These are phyloP conservation scores for Exophiala xenobiotica DNA, from an alignment of 2,329 filamentous ascomycete genomes.

Conservation along the genomic window DNA sequence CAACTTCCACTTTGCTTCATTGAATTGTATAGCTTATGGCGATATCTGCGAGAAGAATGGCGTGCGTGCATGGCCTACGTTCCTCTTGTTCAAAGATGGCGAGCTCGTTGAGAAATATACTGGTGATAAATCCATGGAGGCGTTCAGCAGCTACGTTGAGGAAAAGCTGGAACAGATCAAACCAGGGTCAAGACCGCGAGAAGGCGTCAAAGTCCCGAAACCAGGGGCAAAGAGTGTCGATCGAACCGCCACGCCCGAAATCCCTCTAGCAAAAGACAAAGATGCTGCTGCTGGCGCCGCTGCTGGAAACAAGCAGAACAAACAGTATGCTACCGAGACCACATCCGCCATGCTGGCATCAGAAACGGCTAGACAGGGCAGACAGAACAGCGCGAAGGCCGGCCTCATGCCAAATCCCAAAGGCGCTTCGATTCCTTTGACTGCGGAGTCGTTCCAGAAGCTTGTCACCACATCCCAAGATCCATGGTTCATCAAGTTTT, in stretches of 20 bases:
- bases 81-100: conserved; percentile 78
- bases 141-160: conserved; percentile 71
- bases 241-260: conserved; percentile 39
- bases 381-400: conserved; percentile 55
- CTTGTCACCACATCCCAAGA: conserved; percentile 83
- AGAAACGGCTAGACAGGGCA: conserved; percentile 41
- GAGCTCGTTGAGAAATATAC: conserved; percentile 61
- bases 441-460: conserved; percentile 80
- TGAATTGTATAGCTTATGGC: conserved; percentile 82
- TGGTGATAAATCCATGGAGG: conserved; percentile 66
- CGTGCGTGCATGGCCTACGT: conserved; percentile 71
- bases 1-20: conserved; percentile 78
- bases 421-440: conserved; percentile 73
- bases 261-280: conserved; percentile 44
- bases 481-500: conserved; percentile 98
- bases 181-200: conserved; percentile 73
- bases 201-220: conserved; percentile 67
- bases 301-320: conserved; percentile 44
- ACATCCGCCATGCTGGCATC: conserved; percentile 32
- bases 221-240: conserved; percentile 61
- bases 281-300: conserved; percentile 39
- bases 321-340: conserved; percentile 39
- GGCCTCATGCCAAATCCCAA: conserved; percentile 65
- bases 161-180: conserved; percentile 71
- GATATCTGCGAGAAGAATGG: conserved; percentile 71